Conservation (phyloP, 1,139 yeast genomes). For the Schwanniomyces etchellsii region DNA sequence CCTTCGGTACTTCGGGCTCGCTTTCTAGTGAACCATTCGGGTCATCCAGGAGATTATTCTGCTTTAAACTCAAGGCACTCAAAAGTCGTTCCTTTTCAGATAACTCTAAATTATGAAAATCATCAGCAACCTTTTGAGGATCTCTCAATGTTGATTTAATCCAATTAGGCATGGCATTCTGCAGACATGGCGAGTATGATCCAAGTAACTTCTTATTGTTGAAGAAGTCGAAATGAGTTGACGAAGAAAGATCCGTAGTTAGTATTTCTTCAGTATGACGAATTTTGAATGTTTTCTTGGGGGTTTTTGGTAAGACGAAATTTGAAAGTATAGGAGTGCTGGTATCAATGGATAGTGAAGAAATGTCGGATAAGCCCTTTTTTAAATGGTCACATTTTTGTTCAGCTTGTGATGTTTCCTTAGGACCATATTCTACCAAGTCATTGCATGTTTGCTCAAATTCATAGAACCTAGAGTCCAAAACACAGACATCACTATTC, state of each 20-base stretch:
- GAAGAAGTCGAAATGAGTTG: conserved; percentile 1
- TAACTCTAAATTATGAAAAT: conserved; percentile 23
- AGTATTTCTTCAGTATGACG: conserved; percentile 38
- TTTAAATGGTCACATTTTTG: conserved; percentile 1
- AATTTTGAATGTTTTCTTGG: conserved; percentile 24
- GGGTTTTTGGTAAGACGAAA: conserved; percentile 20
- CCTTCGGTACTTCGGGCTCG: conserved; percentile 13
- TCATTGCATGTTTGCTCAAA: conserved; percentile 16
- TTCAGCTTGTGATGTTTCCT: background rate
- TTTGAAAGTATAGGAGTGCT: conserved; percentile 25
- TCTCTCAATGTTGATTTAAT: conserved; percentile 12
- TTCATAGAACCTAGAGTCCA: conserved; percentile 27
- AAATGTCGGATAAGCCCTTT: background rate
- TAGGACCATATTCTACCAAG: conserved; percentile 7
- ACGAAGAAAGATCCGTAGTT: conserved; percentile 8
- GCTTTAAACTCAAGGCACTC: conserved; percentile 18
- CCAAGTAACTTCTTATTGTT: conserved; percentile 3
- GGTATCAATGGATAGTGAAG: background rate
- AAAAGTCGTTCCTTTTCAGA: conserved; percentile 27
- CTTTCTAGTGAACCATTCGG: conserved; percentile 7
- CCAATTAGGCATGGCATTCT: conserved; percentile 21
- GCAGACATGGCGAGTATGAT: conserved; percentile 4
- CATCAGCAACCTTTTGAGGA: conserved; percentile 17
- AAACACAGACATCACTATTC: conserved; percentile 24
- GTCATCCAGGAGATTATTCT: conserved; percentile 5